phyloP scores from a whole-genome alignment of 805 yeast genomes.

The Metschnikowia chrysomelidarum region DNA sequence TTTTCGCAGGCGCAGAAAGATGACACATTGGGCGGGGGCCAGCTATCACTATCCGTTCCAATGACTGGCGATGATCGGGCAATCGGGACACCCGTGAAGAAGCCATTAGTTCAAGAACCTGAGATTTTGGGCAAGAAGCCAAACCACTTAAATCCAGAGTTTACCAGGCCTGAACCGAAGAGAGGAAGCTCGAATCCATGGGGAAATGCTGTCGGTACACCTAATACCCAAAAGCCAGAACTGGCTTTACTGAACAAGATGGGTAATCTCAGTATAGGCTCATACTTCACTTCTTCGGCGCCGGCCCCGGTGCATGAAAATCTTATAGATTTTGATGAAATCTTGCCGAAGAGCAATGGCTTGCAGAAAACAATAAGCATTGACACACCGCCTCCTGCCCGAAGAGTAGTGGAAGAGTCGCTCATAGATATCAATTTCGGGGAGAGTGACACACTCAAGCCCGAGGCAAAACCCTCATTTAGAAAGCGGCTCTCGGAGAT shows the following conservation, averaged over 20 bases:
- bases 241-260: slow-evolving; percentile 8
- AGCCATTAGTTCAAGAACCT: too few relatives aligned
- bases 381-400: too few relatives aligned
- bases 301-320: neutral
- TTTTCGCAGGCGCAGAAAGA: too few relatives aligned
- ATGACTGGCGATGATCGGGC: too few relatives aligned
- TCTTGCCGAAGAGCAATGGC: neutral
- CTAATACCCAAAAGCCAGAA: slow-evolving; percentile 3
- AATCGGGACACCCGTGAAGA: too few relatives aligned
- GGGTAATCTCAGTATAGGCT: slow-evolving; percentile 8
- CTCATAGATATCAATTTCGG: slow-evolving; percentile 25
- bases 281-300: neutral
- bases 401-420: slow-evolving; percentile 1
- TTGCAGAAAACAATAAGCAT: too few relatives aligned
- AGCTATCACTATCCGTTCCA: too few relatives aligned
- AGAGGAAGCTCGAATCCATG: slow-evolving; percentile 18
- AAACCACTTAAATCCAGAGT: neutral
- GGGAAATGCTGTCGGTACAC: slow-evolving; percentile 13
- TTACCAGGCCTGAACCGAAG: slow-evolving; percentile 5
- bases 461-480: slow-evolving; percentile 25
- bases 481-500: slow-evolving; percentile 32
- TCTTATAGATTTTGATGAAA: slow-evolving; percentile 9
- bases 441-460: slow-evolving; percentile 4
- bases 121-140: too few relatives aligned
- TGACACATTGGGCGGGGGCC: too few relatives aligned